Percentiles rank a stretch among this genome's conserved stretches.
phyloP scores from a whole-genome alignment of 2,329 filamentous ascomycete species.

The Helotiales sp. region DNA sequence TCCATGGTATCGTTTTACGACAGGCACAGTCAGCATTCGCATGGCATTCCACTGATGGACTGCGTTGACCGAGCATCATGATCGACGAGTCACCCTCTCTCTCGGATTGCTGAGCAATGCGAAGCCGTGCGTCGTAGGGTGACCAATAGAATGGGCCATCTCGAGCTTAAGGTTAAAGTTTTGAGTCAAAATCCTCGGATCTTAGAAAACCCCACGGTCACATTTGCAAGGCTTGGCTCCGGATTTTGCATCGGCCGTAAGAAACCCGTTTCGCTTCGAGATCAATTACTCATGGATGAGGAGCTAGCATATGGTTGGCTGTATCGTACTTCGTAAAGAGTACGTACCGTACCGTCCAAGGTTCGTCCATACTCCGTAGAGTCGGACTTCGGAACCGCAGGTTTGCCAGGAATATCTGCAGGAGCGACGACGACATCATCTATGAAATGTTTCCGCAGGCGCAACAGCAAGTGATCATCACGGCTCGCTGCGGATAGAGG shows the following conservation, averaged over 20 bases:
- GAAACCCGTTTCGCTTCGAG: slow-evolving; percentile 5
- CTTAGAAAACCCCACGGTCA: not conserved
- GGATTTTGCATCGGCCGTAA: slow-evolving; percentile 9
- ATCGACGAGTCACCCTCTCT: slow-evolving; percentile 11
- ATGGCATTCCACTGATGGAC: slow-evolving; percentile 7
- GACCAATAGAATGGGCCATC: not conserved
- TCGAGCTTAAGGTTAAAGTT: slow-evolving; percentile 4
- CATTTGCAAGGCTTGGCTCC: not conserved
- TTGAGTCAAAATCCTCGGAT: not conserved
- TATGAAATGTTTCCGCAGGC: not conserved
- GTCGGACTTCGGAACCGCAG: not conserved
- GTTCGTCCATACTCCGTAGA: not conserved
- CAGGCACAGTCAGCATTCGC: slow-evolving; percentile 20
- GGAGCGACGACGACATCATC: slow-evolving; percentile 6
- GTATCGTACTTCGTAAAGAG: slow-evolving; percentile 2
- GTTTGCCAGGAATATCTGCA: not conserved
- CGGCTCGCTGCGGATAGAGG: not conserved
- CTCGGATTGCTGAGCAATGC: not conserved
- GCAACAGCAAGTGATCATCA: not conserved
- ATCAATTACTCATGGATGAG: not conserved
- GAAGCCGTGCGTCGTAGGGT: slow-evolving; percentile 12
- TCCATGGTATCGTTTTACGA: not conserved
- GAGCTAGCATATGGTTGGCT: not conserved
- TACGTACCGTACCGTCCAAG: not conserved
- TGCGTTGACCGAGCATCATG: not conserved